Base-by-base conservation (phyloP, 2,329 filamentous ascomycete species). In the Fusarium torulosum region DNA sequence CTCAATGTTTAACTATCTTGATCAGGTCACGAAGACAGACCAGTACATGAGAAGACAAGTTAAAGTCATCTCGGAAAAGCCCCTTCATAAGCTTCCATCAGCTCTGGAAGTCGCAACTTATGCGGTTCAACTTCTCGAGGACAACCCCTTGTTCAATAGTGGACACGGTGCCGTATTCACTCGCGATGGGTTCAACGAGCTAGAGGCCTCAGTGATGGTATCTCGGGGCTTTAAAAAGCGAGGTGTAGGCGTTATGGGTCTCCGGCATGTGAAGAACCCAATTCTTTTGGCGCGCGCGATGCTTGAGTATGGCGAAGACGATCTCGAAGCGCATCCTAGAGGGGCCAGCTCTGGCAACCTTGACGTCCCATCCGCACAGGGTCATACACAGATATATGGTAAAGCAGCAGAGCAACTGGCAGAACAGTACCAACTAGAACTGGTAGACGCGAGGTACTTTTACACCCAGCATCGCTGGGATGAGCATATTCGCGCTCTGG, bases 131-230 rank as follows among this genome's bases (percentile, higher is more conserved):
- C 84, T 90, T 25, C 86, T 97, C 17, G 94, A 97, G 79, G 84
- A 96, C 74, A 88, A 94, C 74, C 85, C 90, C 3, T 86, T 96
- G 6, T 97, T 96, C 85, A 97, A 97, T 80, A 89, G 89, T 58
- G 93, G 89, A 9, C 90, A 89, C 72, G 94, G 94, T 53, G 92
- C 93, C 50, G 93, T 97, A 20, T 97, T 96, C 78, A 97, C 93
- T 1, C 88, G 90, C 50, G 89, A 91, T 68, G 94, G 94, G 19
- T 86, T 89, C 65, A 94, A 94, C 76, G 92, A 97, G 80, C 88
- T 97, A 63, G 94, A 97, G 79, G 92, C 92, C 2, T 92, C 89
- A 10, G 87, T 97, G 51, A 97, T 97, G 93, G 91, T 96, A 0
- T 91, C 90, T 3, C 84, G 84, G 27, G 91, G 90, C 0, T 82